Base-by-base conservation (phyloP, 2,329 filamentous ascomycete genomes). In the Lizonia empirigonia region DNA sequence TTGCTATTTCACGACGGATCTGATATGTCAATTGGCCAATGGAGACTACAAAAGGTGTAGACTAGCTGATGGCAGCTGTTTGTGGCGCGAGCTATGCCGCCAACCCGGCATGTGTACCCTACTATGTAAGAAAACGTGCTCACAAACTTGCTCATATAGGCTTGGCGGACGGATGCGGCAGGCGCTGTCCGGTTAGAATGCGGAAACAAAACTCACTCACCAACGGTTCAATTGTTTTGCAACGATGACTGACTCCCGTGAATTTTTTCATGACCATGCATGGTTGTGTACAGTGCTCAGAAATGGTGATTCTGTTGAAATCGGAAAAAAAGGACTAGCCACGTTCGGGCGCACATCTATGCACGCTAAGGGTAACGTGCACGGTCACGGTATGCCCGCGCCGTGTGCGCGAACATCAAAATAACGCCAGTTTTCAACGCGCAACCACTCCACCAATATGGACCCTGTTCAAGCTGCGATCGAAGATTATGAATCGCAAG, bases 71-170 rank as follows among this genome's bases (percentile, higher is more conserved):
- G 27, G 22, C 41, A 24, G 40, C 9, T 30, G 18, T 13, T 10
- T 32, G 66, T 70, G 66, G 66, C 65, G 66, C 56, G 40, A 59
- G 58, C 60, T 64, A 57, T 53, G 53, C 57, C 56, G 55, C 22
- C 37, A 20, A 45, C 55, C 64, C 56, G 61, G 55, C 55, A 60
- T 56, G 39, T 20, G 32, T 24, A 36, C 15, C 37, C 30, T 36
- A 30, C n/a, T n/a, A n/a, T n/a, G n/a, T n/a, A n/a, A n/a, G 30
- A 53, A 60, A 64, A 65, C 50, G 58, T 64, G 62, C 62, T 64
- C 62, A 49, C 32, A 12, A 62, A 34, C n/a, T n/a, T 63, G 62
- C 63, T 60, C 62, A 65, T 65, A 59, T 47, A 12, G 42, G 3
- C 52, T 63, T 63, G 57, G 60, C 62, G 42, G 63, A 40, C 37